Percentiles rank a stretch among this genome's conserved stretches.
Evolutionary conservation across 192 early-diverging fungal genomes (phyloP).

Genomic region (Coemansia asiatica): DNA sequence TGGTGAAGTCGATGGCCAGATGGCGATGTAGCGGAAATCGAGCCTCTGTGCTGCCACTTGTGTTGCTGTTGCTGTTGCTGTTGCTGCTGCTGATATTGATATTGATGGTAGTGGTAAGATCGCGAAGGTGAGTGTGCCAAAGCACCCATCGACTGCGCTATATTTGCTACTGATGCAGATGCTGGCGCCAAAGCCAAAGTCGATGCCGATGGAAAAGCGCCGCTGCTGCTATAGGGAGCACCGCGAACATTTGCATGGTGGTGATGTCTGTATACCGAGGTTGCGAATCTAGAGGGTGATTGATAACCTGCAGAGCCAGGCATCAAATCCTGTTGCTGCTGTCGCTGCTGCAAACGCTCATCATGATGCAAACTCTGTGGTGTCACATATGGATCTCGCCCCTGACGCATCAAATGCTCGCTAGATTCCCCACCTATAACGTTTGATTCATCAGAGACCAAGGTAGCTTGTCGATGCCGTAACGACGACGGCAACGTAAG

Average conservation of each 20-base stretch:
- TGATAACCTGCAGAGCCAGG: background rate
- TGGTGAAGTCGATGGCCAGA: background rate
- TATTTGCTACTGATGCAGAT: background rate
- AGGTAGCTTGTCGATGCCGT: background rate
- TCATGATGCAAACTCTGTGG: background rate
- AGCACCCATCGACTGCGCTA: background rate
- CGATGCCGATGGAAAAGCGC: background rate
- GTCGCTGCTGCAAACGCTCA: background rate
- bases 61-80: background rate
- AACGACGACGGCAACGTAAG: background rate
- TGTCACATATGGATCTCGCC: constrained; percentile 3
- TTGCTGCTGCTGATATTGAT: background rate
- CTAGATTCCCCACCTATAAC: background rate
- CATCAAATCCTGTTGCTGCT: background rate
- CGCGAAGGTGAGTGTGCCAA: background rate
- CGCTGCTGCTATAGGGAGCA: background rate
- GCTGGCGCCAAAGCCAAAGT: background rate
- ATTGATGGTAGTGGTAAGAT: background rate
- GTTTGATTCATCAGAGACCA: background rate
- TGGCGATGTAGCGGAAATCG: background rate
- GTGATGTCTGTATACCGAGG: constrained; percentile 4
- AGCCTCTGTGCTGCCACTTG: background rate
- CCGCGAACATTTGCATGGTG: background rate
- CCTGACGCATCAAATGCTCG: constrained; percentile 4
- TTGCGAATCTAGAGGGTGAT: constrained; percentile 1